phyloP scores from a whole-genome alignment of 2,329 filamentous ascomycete genomes.

The Coniochaeta prunicola region DNA sequence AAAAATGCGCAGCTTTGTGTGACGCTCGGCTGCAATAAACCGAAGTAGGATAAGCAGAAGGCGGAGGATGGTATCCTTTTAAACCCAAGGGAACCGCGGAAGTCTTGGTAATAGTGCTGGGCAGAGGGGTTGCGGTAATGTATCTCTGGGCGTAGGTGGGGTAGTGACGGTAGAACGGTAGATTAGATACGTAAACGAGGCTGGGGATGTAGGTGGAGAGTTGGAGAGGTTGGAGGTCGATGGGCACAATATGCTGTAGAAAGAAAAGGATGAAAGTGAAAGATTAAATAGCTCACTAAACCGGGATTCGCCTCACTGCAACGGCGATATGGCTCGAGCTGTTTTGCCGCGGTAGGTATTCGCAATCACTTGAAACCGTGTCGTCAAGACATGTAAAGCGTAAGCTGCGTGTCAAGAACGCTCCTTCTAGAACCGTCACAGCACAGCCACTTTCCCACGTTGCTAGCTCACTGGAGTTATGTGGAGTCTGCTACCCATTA shows the following conservation, averaged over 20 bases:
- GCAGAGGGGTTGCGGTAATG: neutral
- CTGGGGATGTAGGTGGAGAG: neutral
- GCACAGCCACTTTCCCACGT: neutral
- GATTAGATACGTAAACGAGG: neutral
- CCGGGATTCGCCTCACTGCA: neutral
- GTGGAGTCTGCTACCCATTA: neutral
- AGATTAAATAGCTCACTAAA: neutral
- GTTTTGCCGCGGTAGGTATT: neutral
- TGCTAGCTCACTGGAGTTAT: neutral
- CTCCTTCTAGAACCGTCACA: neutral
- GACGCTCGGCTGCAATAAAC: neutral
- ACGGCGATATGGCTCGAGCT: neutral
- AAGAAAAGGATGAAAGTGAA: neutral
- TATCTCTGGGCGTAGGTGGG: neutral
- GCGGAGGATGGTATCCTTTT: neutral
- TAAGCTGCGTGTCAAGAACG: neutral
- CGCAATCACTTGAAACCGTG: neutral
- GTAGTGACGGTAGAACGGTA: neutral
- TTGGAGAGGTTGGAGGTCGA: neutral
- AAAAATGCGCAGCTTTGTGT: neutral
- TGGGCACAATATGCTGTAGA: neutral
- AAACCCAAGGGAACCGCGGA: neutral
- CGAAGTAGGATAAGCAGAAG: neutral
- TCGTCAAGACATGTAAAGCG: neutral
- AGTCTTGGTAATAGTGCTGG: neutral